A percentile compares a stretch with the other conserved stretches of the same genome.
Evolutionary conservation across 73 alveolate genomes (phyloP).

Genomic region (Paramecium pentaurelia): DNA sequence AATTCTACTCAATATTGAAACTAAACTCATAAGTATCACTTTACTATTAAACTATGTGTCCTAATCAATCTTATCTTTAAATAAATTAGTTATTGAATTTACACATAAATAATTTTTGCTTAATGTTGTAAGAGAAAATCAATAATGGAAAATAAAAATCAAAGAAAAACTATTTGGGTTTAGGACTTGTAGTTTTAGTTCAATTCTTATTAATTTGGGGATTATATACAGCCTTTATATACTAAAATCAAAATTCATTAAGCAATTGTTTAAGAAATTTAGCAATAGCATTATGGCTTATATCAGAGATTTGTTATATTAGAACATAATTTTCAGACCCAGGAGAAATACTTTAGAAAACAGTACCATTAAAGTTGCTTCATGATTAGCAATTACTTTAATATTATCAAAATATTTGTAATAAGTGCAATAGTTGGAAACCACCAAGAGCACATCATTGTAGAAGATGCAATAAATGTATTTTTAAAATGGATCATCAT

Average conservation of each 20-base stretch:
- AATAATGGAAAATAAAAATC: background rate
- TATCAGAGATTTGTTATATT: background rate
- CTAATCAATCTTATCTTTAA: background rate
- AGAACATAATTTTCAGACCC: background rate
- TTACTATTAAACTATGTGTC: background rate
- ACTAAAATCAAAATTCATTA: background rate
- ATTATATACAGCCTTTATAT: background rate
- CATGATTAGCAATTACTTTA: background rate
- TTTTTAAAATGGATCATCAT: constrained; percentile 87
- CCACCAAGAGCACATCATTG: constrained; percentile 85
- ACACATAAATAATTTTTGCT: background rate
- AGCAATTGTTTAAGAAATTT: background rate
- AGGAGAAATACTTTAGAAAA: background rate
- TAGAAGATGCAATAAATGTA: constrained; percentile 68
- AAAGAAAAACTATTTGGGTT: background rate
- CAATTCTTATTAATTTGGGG: background rate
- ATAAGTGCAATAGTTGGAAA: constrained; percentile 74
- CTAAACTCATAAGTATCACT: background rate
- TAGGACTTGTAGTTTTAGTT: background rate
- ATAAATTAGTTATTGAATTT: background rate
- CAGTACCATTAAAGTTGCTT: background rate
- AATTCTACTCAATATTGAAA: background rate
- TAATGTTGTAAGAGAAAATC: background rate
- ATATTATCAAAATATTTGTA: background rate
- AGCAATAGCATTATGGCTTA: background rate